Percentiles rank a stretch among this genome's conserved stretches.
phyloP scores from a whole-genome alignment of 2,329 filamentous ascomycete genomes.

The Aphanocladium album region DNA sequence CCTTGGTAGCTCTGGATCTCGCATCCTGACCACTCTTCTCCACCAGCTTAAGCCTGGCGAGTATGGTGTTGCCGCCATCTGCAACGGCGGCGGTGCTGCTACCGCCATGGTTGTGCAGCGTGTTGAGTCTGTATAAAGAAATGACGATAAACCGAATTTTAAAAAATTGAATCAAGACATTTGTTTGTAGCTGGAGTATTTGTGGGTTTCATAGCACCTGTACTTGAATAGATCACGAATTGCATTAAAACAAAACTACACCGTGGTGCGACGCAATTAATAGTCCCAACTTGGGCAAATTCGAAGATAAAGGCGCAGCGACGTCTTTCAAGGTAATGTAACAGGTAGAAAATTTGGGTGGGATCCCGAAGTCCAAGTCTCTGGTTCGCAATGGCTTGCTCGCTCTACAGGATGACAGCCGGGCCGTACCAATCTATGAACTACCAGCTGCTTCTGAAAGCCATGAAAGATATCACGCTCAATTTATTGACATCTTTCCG shows the following conservation, averaged over 20 bases:
- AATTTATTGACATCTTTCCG: too few species aligned
- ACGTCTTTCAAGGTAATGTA: too few species aligned
- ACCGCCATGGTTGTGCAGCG: conserved; percentile 88
- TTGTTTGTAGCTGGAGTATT: conserved; percentile 3
- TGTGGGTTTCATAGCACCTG: conserved; percentile 3
- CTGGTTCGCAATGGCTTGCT: too few species aligned
- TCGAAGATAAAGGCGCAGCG: too few species aligned
- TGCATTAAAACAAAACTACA: neutral
- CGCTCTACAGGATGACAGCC: too few species aligned
- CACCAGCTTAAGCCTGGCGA: conserved; percentile 90
- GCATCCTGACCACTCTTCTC: conserved; percentile 83
- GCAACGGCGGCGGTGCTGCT: conserved; percentile 91
- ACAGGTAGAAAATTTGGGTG: too few species aligned
- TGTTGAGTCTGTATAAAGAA: conserved; percentile 52
- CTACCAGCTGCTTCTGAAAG: too few species aligned
- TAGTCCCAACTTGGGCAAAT: too few species aligned
- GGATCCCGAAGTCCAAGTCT: too few species aligned
- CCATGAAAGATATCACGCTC: too few species aligned
- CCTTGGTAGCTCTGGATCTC: conserved; percentile 85
- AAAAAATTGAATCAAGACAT: neutral
- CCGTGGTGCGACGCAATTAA: too few species aligned
- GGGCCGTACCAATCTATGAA: too few species aligned
- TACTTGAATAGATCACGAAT: neutral
- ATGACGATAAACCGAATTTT: neutral
- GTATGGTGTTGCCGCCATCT: conserved; percentile 93